Evolutionary conservation across 2,329 filamentous ascomycete species (phyloP).

Genomic region (Colletotrichum theobromicola): DNA sequence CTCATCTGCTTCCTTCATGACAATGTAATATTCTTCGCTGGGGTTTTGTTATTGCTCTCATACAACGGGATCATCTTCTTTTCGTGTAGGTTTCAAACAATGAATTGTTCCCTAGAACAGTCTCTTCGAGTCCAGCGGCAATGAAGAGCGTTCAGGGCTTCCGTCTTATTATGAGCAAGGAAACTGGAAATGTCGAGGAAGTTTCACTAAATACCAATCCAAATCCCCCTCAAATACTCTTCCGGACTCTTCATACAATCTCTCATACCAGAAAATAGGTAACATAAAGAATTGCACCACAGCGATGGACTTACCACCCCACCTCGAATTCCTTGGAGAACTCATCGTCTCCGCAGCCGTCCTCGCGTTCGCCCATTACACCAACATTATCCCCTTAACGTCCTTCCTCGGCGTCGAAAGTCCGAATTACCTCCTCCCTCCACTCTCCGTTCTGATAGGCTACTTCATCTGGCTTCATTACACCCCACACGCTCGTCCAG

Average conservation of each 20-base stretch:
- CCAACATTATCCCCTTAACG: background rate
- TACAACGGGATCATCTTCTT: rapidly evolving
- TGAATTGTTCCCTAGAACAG: background rate
- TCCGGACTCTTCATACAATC: background rate
- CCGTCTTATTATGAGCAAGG: no score
- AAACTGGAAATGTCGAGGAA: background rate
- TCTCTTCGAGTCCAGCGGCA: background rate
- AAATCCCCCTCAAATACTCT: background rate
- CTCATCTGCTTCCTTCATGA: no score
- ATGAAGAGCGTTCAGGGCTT: background rate
- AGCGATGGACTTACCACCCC: background rate
- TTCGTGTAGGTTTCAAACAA: rapidly evolving
- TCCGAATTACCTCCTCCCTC: background rate
- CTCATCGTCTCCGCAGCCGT: background rate
- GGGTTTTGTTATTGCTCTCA: no score
- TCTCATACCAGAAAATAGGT: background rate
- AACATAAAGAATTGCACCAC: background rate
- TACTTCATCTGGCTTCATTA: background rate
- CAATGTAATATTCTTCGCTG: no score
- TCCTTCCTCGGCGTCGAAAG: background rate
- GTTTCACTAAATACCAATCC: background rate
- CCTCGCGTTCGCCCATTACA: background rate
- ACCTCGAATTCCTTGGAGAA: background rate
- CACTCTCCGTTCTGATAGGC: background rate
- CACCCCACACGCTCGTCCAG: background rate